A percentile compares a stretch with the other conserved stretches of the same genome.
These are phyloP conservation scores for Begonia loranthoides DNA, from an alignment of 306 rosid genomes.

Conservation along the genomic window DNA sequence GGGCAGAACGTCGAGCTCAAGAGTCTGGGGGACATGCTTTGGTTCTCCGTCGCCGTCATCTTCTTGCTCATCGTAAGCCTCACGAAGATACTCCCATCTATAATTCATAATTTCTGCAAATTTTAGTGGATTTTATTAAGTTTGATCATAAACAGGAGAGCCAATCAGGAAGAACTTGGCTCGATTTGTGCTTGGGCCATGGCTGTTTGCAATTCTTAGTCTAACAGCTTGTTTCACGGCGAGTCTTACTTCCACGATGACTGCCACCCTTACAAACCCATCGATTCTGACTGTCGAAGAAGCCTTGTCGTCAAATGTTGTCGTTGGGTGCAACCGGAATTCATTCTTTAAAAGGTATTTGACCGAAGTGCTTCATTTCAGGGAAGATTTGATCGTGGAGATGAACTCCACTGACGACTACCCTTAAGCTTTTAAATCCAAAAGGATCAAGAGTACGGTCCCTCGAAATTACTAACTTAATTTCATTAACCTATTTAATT, in stretches of 20 bases:
- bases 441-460: slow-evolving; percentile 6
- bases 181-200: slow-evolving; percentile 3
- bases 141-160: slow-evolving; percentile 2
- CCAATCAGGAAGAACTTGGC: background rate
- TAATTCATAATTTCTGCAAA: no score
- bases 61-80: slow-evolving; percentile 43
- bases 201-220: slow-evolving; percentile 3
- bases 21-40: slow-evolving; percentile 34
- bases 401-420: background rate
- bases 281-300: background rate
- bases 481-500: no score
- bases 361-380: background rate
- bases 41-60: slow-evolving; percentile 38
- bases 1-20: slow-evolving; percentile 20
- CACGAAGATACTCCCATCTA: no score
- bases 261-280: background rate
- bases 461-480: no score
- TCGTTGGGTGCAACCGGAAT: slow-evolving; percentile 9
- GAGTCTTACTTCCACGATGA: background rate
- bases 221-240: slow-evolving; percentile 11
- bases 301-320: background rate
- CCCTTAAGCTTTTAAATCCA: background rate
- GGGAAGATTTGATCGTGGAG: background rate
- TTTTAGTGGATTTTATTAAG: background rate
- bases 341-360: slow-evolving; percentile 4